Evolutionary conservation across 75 land plant species (phyloP), one percentile per base, ranked within the genome.

Genomic region (Picea sitchensis): DNA sequence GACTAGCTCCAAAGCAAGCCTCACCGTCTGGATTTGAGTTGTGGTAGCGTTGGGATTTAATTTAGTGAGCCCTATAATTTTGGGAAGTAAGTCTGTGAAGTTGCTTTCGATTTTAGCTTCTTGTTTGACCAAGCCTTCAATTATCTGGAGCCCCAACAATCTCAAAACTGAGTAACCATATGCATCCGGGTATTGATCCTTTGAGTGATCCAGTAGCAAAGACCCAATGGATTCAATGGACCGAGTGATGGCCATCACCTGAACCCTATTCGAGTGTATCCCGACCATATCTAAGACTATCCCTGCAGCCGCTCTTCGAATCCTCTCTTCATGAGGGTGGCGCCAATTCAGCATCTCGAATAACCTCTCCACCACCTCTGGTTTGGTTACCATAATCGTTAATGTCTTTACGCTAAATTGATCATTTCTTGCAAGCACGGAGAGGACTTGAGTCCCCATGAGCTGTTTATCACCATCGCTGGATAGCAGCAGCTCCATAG

Each of bases 301-400:
- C 36, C 76, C 82, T 26, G 95, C 95, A 0, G 90, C 87, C 20
- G 83, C 72, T 31, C 11, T 77, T 79, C 98, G 83, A 69, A 91
- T 85, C 81, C 88, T 88, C 56, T 88, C 87, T 61, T 95, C 92
- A 20, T 78, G 57, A 0, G 73, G 79, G n/a, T 86, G 83, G 76
- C 86, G 85, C 98, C 98, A 95, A 58, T 91, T 90, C 65, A 93
- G 80, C 94, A 95, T 95, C 75, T 95, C 96, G 8, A 95, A 83
- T 60, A 95, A 77, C 34, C 91, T 79, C 78, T 96, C 96, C 9
- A 92, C 86, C 23, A 80, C 84, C 0, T 81, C 76, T 13, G 83
- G 65, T 54, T 81, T 88, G 1, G 80, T 83, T 13, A 96, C 97
- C 59, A 92, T 92, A 83, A 87, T 87, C 30, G 88, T 86, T 5